Evolutionary conservation across 179 eudicot species (phyloP).

Genomic region (Silene coronaria): DNA sequence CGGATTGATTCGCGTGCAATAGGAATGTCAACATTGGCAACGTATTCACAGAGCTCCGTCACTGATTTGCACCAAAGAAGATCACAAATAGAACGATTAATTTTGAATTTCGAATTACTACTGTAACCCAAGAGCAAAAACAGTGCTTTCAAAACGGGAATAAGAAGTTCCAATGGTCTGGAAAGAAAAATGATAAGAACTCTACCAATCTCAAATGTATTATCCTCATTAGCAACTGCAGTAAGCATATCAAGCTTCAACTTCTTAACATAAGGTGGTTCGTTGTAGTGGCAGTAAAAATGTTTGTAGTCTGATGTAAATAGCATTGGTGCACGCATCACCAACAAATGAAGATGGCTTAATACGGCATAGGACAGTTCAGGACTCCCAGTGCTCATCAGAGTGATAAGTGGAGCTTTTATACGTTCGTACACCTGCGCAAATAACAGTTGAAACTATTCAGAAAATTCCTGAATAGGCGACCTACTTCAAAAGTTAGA

Average conservation of each 20-base stretch:
- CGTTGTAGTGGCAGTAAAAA: conserved; percentile 94
- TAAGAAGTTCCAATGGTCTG: not conserved
- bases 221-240: conserved; percentile 89
- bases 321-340: conserved; percentile 95
- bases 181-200: conserved; percentile 3
- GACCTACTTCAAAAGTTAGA: not conserved
- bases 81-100: conserved; percentile 13
- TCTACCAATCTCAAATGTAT: conserved; percentile 91
- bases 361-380: conserved; percentile 90
- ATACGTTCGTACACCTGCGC: conserved; percentile 90
- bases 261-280: conserved; percentile 93
- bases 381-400: conserved; percentile 86
- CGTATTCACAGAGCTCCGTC: conserved; percentile 96
- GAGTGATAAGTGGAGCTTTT: conserved; percentile 91
- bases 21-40: conserved; percentile 93
- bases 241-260: conserved; percentile 98
- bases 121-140: not conserved
- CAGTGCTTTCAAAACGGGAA: not conserved
- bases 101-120: not conserved
- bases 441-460: not conserved
- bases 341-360: conserved; percentile 91
- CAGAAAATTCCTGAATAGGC: not conserved
- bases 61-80: conserved; percentile 45
- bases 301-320: conserved; percentile 94
- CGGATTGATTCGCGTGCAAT: conserved; percentile 96